phyloP scores from a whole-genome alignment of 768 basidiomycete species.

The Calocera viscosa region DNA sequence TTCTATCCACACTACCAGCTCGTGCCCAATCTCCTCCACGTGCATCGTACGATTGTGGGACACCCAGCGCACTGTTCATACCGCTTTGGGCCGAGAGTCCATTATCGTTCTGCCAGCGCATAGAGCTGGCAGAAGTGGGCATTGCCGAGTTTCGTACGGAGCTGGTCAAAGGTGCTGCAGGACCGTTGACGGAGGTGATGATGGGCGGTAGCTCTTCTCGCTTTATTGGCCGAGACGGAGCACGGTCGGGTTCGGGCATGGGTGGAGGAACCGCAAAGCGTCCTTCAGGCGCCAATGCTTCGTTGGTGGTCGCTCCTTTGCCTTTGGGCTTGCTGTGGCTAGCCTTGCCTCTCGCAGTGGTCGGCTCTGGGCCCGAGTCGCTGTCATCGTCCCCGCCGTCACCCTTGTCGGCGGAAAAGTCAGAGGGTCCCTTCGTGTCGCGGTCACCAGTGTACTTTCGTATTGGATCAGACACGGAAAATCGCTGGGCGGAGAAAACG shows the following conservation, averaged over 20 bases:
- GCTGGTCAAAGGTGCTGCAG: background rate
- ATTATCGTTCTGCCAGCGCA: background rate
- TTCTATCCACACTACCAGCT: background rate
- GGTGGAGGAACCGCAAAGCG: background rate
- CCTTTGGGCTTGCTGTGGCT: background rate
- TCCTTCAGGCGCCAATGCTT: background rate
- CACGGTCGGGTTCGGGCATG: background rate
- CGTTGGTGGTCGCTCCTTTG: background rate
- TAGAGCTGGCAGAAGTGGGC: background rate
- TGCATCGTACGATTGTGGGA: background rate
- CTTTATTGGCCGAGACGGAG: background rate
- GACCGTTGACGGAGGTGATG: background rate
- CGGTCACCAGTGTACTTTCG: conserved; percentile 42
- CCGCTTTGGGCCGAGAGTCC: background rate
- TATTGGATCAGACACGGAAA: background rate
- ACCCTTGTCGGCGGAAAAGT: conserved; percentile 27
- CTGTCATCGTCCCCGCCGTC: conserved; percentile 24
- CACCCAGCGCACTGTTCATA: background rate
- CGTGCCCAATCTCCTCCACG: background rate
- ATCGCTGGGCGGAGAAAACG: conserved; percentile 14
- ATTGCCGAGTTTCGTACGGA: background rate
- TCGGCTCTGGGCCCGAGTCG: conserved; percentile 19
- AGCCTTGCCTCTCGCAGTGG: background rate
- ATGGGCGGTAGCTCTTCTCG: background rate
- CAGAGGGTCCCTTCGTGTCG: conserved; percentile 38